These are phyloP conservation scores for Crotalaria pallida DNA, from an alignment of 306 rosid species.

Conservation along the genomic window DNA sequence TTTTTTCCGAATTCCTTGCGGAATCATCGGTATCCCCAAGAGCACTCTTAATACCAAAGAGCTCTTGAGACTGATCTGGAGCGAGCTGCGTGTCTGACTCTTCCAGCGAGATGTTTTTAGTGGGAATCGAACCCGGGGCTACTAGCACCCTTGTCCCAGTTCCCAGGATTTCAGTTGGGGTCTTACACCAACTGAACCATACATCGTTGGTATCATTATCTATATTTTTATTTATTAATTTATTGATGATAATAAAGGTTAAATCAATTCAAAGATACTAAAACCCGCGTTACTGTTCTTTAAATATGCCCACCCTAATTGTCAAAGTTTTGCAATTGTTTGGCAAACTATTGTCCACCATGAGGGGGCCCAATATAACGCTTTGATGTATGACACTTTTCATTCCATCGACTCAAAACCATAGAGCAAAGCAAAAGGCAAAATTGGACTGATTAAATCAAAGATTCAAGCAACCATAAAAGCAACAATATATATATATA, in stretches of 20 bases:
- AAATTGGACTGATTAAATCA: neutral
- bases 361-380: conserved; percentile 10
- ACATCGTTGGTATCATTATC: too few species aligned
- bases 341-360: neutral
- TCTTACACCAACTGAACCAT: too few species aligned
- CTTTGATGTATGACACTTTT: conserved; percentile 13
- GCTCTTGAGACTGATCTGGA: too few species aligned
- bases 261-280: neutral
- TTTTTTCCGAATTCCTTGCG: too few species aligned
- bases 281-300: conserved; percentile 10
- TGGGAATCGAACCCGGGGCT: too few species aligned
- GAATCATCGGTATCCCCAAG: too few species aligned
- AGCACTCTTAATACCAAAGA: too few species aligned
- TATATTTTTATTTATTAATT: neutral
- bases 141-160: too few species aligned
- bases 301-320: neutral
- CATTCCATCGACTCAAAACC: neutral
- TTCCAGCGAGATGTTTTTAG: too few species aligned
- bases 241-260: too few species aligned
- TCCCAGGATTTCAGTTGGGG: too few species aligned
- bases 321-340: conserved; percentile 27
- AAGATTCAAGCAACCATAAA: neutral
- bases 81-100: too few species aligned
- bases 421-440: neutral
- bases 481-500: neutral